Conservation (phyloP, 2,329 filamentous ascomycete genomes). For the Penicillium oxalicum region DNA sequence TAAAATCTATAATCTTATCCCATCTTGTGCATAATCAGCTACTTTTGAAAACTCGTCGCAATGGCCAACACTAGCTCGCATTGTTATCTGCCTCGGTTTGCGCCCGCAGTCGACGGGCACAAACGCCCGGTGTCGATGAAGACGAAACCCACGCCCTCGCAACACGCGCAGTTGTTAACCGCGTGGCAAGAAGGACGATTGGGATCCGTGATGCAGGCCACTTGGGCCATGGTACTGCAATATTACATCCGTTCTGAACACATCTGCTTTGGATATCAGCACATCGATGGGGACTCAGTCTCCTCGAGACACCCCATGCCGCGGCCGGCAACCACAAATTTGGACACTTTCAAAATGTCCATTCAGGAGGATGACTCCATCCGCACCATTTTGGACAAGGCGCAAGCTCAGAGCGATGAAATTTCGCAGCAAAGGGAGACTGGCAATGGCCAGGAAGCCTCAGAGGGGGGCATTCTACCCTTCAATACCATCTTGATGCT, state of each 20-base stretch:
- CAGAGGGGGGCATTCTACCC: slow-evolving; percentile 18
- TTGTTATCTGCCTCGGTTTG: slow-evolving; percentile 34
- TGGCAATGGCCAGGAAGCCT: slow-evolving; percentile 9
- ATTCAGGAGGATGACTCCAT: slow-evolving; percentile 27
- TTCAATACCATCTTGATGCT: slow-evolving; percentile 36
- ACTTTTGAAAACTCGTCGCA: background rate
- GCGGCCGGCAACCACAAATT: slow-evolving; percentile 10
- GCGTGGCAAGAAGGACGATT: slow-evolving; percentile 25
- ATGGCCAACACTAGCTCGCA: slow-evolving; percentile 26
- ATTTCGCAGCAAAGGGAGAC: slow-evolving; percentile 6
- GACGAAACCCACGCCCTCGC: slow-evolving; percentile 25
- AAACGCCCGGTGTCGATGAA: slow-evolving; percentile 34
- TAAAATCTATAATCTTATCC: background rate
- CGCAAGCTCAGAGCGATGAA: slow-evolving; percentile 8
- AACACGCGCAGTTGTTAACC: slow-evolving; percentile 27
- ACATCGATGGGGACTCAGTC: slow-evolving; percentile 21
- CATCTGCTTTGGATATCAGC: slow-evolving; percentile 43
- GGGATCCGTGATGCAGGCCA: slow-evolving; percentile 33
- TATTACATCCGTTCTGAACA: slow-evolving; percentile 45
- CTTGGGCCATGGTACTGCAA: slow-evolving; percentile 43
- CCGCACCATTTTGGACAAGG: slow-evolving; percentile 25
- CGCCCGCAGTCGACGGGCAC: slow-evolving; percentile 22
- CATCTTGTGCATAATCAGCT: background rate
- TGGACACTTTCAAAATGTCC: slow-evolving; percentile 22
- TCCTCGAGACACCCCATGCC: slow-evolving; percentile 16